phyloP scores from a whole-genome alignment of 1,139 yeast genomes.

The Keqinozyma sinolaborantium region DNA sequence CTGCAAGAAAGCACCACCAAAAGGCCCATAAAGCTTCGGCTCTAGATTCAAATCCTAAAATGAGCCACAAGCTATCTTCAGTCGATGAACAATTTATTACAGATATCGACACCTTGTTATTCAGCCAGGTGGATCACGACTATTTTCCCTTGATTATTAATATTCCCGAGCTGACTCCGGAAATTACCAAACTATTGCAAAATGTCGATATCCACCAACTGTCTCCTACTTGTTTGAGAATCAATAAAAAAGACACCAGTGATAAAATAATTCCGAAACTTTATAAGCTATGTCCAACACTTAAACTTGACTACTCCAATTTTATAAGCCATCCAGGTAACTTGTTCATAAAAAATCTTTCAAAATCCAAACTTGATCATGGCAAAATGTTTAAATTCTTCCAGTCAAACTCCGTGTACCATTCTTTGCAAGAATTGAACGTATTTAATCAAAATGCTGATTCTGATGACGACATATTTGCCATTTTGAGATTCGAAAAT shows the following conservation, averaged over 20 bases:
- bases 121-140: conserved; percentile 5
- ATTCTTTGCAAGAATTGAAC: conserved; percentile 26
- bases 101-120: conserved; percentile 7
- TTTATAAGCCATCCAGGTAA: conserved; percentile 66
- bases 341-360: conserved; percentile 51
- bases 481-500: conserved; percentile 33
- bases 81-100: too few species aligned
- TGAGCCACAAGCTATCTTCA: too few species aligned
- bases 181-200: too few species aligned
- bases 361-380: conserved; percentile 14
- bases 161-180: conserved; percentile 3
- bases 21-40: too few species aligned
- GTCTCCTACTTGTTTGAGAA: too few species aligned
- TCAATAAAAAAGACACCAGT: conserved; percentile 5
- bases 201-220: conserved; percentile 4
- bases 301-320: conserved; percentile 26
- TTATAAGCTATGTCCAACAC: conserved; percentile 3
- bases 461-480: conserved; percentile 20
- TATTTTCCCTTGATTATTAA: conserved; percentile 9
- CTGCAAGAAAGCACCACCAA: too few species aligned
- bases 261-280: conserved; percentile 8
- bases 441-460: conserved; percentile 17
- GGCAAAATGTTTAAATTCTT: conserved; percentile 21
- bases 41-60: too few species aligned
- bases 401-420: conserved; percentile 19